Evolutionary conservation across 495 filamentous ascomycete genomes (phyloP).

Genomic region (Aspergillus haitiensis): DNA sequence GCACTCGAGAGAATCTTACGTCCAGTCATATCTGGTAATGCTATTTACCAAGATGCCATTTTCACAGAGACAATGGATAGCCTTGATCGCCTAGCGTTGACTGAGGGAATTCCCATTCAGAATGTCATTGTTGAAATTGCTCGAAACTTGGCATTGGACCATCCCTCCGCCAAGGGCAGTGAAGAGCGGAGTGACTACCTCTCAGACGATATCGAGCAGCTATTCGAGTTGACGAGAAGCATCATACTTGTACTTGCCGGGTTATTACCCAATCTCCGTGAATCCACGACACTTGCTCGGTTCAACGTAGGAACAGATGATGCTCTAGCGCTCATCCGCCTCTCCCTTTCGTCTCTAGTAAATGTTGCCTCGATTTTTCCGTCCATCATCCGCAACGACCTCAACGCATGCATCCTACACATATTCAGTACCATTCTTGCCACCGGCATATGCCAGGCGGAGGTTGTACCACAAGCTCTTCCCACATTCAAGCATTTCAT

Average conservation of each 20-base stretch:
- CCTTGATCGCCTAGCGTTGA: slow-evolving; percentile 87
- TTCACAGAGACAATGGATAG: slow-evolving; percentile 98
- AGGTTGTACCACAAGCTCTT: slow-evolving; percentile 86
- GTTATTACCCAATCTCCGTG: slow-evolving; percentile 81
- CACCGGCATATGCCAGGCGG: slow-evolving; percentile 79
- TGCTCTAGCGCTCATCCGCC: slow-evolving; percentile 73
- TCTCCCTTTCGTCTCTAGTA: slow-evolving; percentile 81
- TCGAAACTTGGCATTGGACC: slow-evolving; percentile 80
- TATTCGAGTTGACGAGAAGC: slow-evolving; percentile 93
- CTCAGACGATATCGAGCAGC: slow-evolving; percentile 94
- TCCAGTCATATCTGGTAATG: slow-evolving; percentile 92
- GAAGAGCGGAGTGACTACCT: slow-evolving; percentile 69
- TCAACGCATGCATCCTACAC: slow-evolving; percentile 95
- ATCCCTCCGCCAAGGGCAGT: slow-evolving; percentile 80
- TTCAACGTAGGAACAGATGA: slow-evolving; percentile 67
- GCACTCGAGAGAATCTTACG: slow-evolving; percentile 93
- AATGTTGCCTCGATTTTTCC: slow-evolving; percentile 95
- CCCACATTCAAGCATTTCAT: slow-evolving; percentile 93
- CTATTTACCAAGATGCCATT: slow-evolving; percentile 91
- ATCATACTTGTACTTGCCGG: slow-evolving; percentile 91
- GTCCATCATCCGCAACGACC: slow-evolving; percentile 90
- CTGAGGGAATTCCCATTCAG: slow-evolving; percentile 87
- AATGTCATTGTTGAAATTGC: slow-evolving; percentile 90
- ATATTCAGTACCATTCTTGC: slow-evolving; percentile 93
- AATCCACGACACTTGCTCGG: slow-evolving; percentile 68